A percentile compares a stretch with the other conserved stretches of the same genome.
These are phyloP conservation scores for Jamesozyma jinghongensis DNA, from an alignment of 805 yeast species.

Conservation along the genomic window DNA sequence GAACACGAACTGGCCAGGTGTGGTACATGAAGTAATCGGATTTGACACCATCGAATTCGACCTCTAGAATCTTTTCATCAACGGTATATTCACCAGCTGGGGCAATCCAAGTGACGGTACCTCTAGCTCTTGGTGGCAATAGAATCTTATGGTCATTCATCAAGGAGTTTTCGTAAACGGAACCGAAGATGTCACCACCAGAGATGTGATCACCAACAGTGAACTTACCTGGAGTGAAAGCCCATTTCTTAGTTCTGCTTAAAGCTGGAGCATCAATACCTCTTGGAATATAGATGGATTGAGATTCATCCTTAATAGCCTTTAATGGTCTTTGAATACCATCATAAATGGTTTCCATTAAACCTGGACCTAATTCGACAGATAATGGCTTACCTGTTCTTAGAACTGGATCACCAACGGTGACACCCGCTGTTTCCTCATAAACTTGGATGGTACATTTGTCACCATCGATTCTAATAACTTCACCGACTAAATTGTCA, in stretches of 20 bases:
- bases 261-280: slow-evolving; percentile 98
- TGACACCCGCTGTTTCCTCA: slow-evolving; percentile 98
- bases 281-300: slow-evolving; percentile 95
- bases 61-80: slow-evolving; percentile 83
- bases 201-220: slow-evolving; percentile 95
- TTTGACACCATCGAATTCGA: slow-evolving; percentile 86
- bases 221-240: slow-evolving; percentile 63
- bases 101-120: slow-evolving; percentile 87
- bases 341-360: slow-evolving; percentile 98
- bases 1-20: slow-evolving; percentile 99
- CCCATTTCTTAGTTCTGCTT: slow-evolving; percentile 71
- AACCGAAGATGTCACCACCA: slow-evolving; percentile 96
- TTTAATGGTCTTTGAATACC: slow-evolving; percentile 99
- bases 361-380: slow-evolving; percentile 98
- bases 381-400: slow-evolving; percentile 99
- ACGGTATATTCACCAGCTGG: slow-evolving; percentile 84
- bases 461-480: slow-evolving; percentile 91
- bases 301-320: slow-evolving; percentile 77
- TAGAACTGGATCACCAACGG: slow-evolving; percentile 97
- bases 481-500: slow-evolving; percentile 95
- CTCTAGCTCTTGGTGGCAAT: slow-evolving; percentile 97
- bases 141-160: slow-evolving; percentile 87
- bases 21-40: slow-evolving; percentile 87
- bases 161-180: slow-evolving; percentile 87
- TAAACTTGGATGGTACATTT: slow-evolving; percentile 98